Conservation (phyloP, 129 eudicot species). For the Escallonia rubra region DNA sequence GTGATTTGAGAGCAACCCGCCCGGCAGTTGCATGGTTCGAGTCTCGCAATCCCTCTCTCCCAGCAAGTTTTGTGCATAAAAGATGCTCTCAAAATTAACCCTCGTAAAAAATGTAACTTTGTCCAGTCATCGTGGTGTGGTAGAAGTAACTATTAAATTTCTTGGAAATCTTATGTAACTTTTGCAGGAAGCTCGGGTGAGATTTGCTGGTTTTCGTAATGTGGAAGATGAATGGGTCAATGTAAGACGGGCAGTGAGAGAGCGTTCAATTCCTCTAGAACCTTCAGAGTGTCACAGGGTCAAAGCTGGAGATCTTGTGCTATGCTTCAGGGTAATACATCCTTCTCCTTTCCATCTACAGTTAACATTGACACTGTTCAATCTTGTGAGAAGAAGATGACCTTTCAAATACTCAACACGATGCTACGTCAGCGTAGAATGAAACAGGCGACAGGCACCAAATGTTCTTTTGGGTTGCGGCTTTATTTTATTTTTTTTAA, state of each 20-base stretch:
- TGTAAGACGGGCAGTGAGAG: conserved; percentile 57
- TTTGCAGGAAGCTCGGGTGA: conserved; percentile 76
- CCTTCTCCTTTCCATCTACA: background rate
- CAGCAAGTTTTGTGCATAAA: too few relatives aligned
- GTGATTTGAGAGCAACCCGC: too few relatives aligned
- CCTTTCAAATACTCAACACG: background rate
- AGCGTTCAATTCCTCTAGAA: conserved; percentile 87
- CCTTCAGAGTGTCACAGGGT: conserved; percentile 76
- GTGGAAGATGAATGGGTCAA: conserved; percentile 95
- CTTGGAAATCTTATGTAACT: background rate
- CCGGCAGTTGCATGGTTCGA: too few relatives aligned
- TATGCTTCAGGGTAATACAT: conserved; percentile 67
- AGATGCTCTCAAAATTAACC: too few relatives aligned
- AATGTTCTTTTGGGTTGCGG: too few relatives aligned
- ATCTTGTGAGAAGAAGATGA: background rate
- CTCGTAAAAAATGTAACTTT: too few relatives aligned
- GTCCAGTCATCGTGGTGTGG: too few relatives aligned
- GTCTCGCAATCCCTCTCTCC: too few relatives aligned
- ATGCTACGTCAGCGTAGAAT: background rate
- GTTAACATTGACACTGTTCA: too few relatives aligned
- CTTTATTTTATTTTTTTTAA: background rate
- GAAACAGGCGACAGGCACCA: too few relatives aligned
- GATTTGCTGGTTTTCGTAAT: conserved; percentile 84
- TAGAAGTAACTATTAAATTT: background rate
- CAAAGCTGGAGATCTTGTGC: conserved; percentile 71